Conservation (phyloP, 495 filamentous ascomycete genomes). For the Penicillium macrosclerotiorum region DNA sequence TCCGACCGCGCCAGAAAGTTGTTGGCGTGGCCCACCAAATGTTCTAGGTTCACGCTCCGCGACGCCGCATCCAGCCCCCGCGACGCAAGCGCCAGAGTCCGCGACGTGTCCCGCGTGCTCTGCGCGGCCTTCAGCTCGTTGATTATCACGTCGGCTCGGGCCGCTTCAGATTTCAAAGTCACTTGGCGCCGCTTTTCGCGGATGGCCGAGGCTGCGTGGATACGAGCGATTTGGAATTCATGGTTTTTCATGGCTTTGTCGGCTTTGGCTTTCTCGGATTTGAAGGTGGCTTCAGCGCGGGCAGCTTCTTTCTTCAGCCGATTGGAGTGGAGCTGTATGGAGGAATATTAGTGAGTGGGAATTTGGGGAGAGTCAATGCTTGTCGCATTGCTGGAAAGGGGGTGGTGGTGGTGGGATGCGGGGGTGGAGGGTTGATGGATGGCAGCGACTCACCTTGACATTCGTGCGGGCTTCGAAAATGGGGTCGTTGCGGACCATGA, state of each 20-base stretch:
- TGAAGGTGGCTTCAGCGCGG: constrained; percentile 46
- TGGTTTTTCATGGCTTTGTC: constrained; percentile 50
- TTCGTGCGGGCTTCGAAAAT: constrained; percentile 52
- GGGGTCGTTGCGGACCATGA: constrained; percentile 48
- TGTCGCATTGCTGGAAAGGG: no score
- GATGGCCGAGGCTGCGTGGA: constrained; percentile 47
- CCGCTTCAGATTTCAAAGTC: constrained; percentile 44
- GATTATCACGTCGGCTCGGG: constrained; percentile 49
- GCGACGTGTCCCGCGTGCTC: constrained; percentile 46
- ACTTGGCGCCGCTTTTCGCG: constrained; percentile 49
- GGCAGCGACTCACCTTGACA: constrained; percentile 38
- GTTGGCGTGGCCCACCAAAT: constrained; percentile 44
- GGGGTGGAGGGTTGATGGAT: constrained; percentile 1
- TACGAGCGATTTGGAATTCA: constrained; percentile 51
- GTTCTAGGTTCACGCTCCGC: constrained; percentile 45
- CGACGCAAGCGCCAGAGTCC: constrained; percentile 42
- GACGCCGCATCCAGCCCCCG: constrained; percentile 45
- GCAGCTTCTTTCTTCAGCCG: constrained; percentile 47
- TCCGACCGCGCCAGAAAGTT: constrained; percentile 47
- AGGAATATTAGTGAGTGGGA: not conserved
- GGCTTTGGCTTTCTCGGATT: constrained; percentile 48
- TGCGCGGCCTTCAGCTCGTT: constrained; percentile 50
- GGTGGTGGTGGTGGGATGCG: not conserved
- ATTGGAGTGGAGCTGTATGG: constrained; percentile 43
- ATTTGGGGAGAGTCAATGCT: no score